Evolutionary conservation across 768 basidiomycete species (phyloP), one percentile per base, ranked within the genome.

Genomic region (Termitomyces heimii): DNA sequence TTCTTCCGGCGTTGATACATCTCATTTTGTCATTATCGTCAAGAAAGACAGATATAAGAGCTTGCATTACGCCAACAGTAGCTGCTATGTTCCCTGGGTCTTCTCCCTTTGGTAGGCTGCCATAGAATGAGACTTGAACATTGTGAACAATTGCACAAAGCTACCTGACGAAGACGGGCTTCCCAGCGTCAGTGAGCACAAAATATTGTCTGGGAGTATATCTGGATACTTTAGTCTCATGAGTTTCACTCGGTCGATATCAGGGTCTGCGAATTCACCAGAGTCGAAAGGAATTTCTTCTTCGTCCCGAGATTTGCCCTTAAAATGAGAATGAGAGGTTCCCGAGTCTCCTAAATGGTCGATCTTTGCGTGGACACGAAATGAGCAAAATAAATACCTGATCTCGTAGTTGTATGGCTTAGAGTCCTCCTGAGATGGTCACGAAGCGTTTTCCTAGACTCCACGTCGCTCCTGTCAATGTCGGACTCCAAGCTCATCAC

Each of bases 161-260:
- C 75, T 69, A 90, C 94, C 91, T 92, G 43, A 85, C 79, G 66
- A 91, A 99, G 12, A 99, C 94, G n/a, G 95, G 95, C 71, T 99
- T 98, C 29, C 97, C 97, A 31, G 97, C 97, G 60, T 95, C 86
- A 0, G 95, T 98, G 20, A 98, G 79, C 16, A 98, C 82, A 66
- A 91, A 97, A 70, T 98, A 99, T 67, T 92, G 84, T 53, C 94
- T 79, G 24, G 81, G 82, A 52, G 77, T 73, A 65, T 76, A 81
- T 50, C 68, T 67, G 53, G 73, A 66, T 37, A 65, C 78, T 80
- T 60, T 53, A 60, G 34, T 49, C 46, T 53, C 49, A 59, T 46
- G 58, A 57, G 55, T 40, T 57, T 52, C 53, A 53, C 32, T 55
- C 12, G n/a, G 5, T 12, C 20, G 20, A 29, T 34, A 20, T 31